Evolutionary conservation across 2,329 filamentous ascomycete genomes (phyloP).

Genomic region (Purpureocillium takamizusanense): DNA sequence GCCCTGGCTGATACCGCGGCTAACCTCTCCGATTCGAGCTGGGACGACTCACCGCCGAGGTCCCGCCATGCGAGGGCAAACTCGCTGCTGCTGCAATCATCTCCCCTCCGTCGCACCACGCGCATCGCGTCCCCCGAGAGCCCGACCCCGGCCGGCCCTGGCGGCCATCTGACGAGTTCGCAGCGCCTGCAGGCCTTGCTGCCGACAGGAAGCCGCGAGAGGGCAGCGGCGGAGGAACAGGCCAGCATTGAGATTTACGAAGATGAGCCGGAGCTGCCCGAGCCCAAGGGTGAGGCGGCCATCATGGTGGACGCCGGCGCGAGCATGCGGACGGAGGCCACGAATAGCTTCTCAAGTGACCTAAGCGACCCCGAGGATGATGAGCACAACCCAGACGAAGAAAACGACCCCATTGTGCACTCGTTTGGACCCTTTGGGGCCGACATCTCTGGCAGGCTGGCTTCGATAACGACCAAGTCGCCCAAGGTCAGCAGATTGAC

Average conservation of each 20-base stretch:
- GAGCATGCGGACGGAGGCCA: conserved; percentile 41
- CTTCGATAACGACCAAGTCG: conserved; percentile 64
- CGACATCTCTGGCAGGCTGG: conserved; percentile 73
- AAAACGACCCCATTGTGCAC: conserved; percentile 88
- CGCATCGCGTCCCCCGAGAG: conserved; percentile 70
- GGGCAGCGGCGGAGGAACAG: conserved; percentile 13
- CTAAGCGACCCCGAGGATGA: conserved; percentile 51
- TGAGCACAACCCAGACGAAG: conserved; percentile 69
- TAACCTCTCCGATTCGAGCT: conserved; percentile 57
- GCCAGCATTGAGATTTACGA: conserved; percentile 63
- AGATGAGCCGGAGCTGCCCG: conserved; percentile 43
- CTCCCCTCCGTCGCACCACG: conserved; percentile 45
- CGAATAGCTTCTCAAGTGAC: conserved; percentile 49
- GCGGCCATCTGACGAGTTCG: conserved; percentile 26
- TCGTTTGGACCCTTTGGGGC: conserved; percentile 88
- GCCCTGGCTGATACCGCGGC: conserved; percentile 29
- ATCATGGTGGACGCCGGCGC: conserved; percentile 16
- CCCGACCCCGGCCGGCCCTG: conserved; percentile 34
- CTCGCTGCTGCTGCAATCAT: conserved; percentile 47
- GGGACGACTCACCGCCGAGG: conserved; percentile 53
- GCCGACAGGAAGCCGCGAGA: conserved; percentile 17
- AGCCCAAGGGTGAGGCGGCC: conserved; percentile 13
- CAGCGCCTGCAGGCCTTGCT: conserved; percentile 35
- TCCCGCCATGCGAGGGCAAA: conserved; percentile 18
- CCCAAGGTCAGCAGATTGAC: conserved; percentile 36